phyloP scores from a whole-genome alignment of 768 basidiomycete genomes.

The Sarcomyxa edulis region DNA sequence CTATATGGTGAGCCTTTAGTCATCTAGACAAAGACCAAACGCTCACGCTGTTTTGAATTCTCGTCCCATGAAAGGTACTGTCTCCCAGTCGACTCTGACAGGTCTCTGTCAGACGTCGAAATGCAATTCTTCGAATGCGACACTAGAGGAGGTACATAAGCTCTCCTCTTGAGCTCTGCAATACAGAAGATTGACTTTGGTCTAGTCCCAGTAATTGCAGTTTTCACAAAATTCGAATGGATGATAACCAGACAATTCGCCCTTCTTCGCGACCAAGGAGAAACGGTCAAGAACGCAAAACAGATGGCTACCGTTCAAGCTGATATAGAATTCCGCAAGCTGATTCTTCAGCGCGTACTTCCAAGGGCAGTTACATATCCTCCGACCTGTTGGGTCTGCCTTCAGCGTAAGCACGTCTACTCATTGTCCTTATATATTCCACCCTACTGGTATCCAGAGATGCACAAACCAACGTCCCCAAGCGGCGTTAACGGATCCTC shows the following conservation, averaged over 20 bases:
- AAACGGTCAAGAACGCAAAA: constrained; percentile 8
- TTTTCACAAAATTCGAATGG: constrained; percentile 34
- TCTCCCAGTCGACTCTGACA: constrained; percentile 19
- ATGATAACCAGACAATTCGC: constrained; percentile 16
- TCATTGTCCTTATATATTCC: neutral
- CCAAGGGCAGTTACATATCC: constrained; percentile 11
- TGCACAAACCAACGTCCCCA: constrained; percentile 14
- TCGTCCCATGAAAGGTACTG: constrained; percentile 28
- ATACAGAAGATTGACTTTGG: neutral
- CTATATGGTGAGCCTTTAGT: constrained; percentile 25
- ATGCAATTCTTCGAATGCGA: constrained; percentile 21
- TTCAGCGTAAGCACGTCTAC: constrained; percentile 10
- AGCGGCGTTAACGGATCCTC: constrained; percentile 8
- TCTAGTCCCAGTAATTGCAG: constrained; percentile 30
- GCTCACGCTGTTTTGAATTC: too few species aligned
- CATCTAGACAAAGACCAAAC: too few species aligned
- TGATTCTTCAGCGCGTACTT: constrained; percentile 11
- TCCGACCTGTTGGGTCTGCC: constrained; percentile 11
- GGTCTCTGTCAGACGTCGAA: constrained; percentile 23
- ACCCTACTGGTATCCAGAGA: constrained; percentile 10
- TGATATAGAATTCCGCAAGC: constrained; percentile 8
- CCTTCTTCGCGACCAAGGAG: constrained; percentile 7
- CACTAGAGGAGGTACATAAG: constrained; percentile 17
- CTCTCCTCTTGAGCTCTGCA: neutral
- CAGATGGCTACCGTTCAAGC: constrained; percentile 2